Base-by-base conservation (phyloP, 1,284 basidiomycete species). In the Schizopora paradoxa region DNA sequence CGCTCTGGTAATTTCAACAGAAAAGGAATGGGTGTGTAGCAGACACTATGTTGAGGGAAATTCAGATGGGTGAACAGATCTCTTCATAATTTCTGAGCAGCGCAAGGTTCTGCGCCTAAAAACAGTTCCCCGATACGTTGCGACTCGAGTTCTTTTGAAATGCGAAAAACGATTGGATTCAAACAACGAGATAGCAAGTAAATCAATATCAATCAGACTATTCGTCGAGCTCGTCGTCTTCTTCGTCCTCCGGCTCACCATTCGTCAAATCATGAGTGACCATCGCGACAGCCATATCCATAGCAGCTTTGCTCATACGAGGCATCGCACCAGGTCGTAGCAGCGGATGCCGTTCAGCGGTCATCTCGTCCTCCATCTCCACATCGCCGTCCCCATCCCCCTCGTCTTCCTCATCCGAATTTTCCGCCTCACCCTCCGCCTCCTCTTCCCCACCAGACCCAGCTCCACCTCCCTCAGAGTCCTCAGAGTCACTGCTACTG, bases 271-370 rank as follows among this genome's bases (percentile, higher is more conserved):
- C 79, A 1, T 65, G 67, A 50, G 74, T 68, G 4, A 84, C 70
- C 64, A 82, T 77, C 1, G 68, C 73, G 16, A 79, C 75, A 3
- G 74, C 79, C 67, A 77, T 75, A 31, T 85, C 77, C 45, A 85
- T 67, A 0, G 76, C 76, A 2, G 79, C 77, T 42, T 71, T 73
- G 27, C 78, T 80, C 75, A 86, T 79, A 39, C 50, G 65, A 3
- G 82, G 82, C 72, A 86, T 73, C 6, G 81, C 79, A 16, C 82
- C 83, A 0, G 78, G 74, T 10, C 74, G 69, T 49, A 86, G 59
- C 2, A 86, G 65, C 1, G 82, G 83, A 58, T 86, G 83, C 41
- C 69, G 66, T 19, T 68, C 69, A 4, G 73, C 73, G 36, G 75
- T 69, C 18, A 85, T 63, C 39, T 71, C 69, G 39, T 67, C 70